These are phyloP conservation scores for Corymbia calophylla DNA, from an alignment of 441 rosid species.

Conservation along the genomic window DNA sequence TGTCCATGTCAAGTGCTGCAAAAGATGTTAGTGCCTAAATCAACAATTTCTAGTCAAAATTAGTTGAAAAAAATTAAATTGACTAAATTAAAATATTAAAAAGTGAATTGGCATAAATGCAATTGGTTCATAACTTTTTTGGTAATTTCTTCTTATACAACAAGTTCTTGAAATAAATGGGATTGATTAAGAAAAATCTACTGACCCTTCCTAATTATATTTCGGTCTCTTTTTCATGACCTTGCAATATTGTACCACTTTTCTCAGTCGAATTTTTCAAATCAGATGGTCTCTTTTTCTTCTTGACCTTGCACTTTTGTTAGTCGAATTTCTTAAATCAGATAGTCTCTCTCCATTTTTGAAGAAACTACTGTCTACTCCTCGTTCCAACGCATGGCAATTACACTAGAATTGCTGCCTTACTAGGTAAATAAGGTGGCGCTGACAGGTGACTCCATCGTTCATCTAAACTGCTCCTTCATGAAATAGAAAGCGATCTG, in stretches of 20 bases:
- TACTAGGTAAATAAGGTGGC: background rate
- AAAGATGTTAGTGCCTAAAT: too few relatives aligned
- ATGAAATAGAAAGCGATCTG: background rate
- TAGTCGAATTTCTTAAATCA: too few relatives aligned
- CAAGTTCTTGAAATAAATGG: background rate
- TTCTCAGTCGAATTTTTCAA: background rate
- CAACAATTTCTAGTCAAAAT: rapidly evolving
- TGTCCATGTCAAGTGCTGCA: background rate
- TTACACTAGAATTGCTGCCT: background rate
- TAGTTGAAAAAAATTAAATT: rapidly evolving
- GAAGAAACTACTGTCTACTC: background rate
- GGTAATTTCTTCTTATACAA: background rate
- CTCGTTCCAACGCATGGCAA: background rate
- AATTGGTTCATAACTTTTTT: too few relatives aligned
- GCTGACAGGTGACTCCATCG: background rate
- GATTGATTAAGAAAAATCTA: too few relatives aligned
- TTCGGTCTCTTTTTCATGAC: background rate
- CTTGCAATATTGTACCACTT: background rate
- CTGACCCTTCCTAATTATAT: background rate
- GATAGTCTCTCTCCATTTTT: background rate
- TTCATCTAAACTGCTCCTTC: background rate
- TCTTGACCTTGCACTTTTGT: background rate
- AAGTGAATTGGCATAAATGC: rapidly evolving
- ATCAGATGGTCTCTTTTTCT: background rate
- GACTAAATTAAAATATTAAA: rapidly evolving